phyloP scores from a whole-genome alignment of 108 stramenopile species.

The Halocafeteria seosinensis region DNA sequence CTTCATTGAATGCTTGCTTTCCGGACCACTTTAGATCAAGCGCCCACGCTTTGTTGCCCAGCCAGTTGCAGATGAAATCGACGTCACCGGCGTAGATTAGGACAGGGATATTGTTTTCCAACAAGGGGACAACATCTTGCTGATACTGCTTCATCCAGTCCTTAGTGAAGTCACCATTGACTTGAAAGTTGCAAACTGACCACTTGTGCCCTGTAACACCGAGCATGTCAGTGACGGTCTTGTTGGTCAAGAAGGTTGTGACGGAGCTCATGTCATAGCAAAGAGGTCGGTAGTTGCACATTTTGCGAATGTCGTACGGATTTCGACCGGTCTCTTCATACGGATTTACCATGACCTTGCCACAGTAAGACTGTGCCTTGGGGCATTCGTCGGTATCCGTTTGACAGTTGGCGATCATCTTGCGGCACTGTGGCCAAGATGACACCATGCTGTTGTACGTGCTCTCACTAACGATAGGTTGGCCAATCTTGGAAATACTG shows the following conservation, averaged over 20 bases:
- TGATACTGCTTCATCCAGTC: conserved; percentile 82
- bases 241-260: conserved; percentile 56
- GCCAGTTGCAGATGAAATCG: conserved; percentile 92
- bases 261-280: conserved; percentile 81
- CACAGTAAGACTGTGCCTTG: conserved; percentile 53
- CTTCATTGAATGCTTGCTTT: conserved; percentile 55
- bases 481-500: not conserved
- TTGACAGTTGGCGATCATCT: conserved; percentile 60
- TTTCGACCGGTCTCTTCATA: conserved; percentile 69
- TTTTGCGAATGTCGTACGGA: conserved; percentile 78
- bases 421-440: conserved; percentile 50
- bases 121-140: conserved; percentile 51
- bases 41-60: conserved; percentile 85
- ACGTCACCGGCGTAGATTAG: conserved; percentile 87
- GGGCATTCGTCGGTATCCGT: conserved; percentile 53
- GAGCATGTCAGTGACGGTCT: conserved; percentile 22
- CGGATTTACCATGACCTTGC: conserved; percentile 53
- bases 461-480: not conserved
- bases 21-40: conserved; percentile 63
- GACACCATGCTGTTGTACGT: conserved; percentile 39
- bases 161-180: conserved; percentile 60
- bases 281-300: conserved; percentile 53
- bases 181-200: conserved; percentile 51
- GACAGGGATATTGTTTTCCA: conserved; percentile 57
- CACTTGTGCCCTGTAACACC: conserved; percentile 24